Conservation (phyloP, 1,284 basidiomycete species). For the Ustilago hordei region DNA sequence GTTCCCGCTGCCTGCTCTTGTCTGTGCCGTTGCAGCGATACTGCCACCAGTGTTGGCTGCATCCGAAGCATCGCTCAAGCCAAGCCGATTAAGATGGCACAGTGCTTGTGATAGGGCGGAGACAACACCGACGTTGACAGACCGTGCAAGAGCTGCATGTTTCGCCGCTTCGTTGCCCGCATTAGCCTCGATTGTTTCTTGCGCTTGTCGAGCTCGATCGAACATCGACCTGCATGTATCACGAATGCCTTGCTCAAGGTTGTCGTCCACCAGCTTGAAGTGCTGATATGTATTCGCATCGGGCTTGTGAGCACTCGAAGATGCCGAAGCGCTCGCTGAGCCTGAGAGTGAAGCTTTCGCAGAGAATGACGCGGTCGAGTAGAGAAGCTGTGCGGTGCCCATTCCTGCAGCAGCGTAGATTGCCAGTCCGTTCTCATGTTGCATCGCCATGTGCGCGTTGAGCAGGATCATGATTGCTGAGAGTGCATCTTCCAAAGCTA, state of each 20-base stretch:
- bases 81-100: conserved; percentile 49
- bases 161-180: conserved; percentile 30
- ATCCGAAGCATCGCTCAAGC: conserved; percentile 36
- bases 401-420: conserved; percentile 83
- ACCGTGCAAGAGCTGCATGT: conserved; percentile 29
- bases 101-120: conserved; percentile 54
- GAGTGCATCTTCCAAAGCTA: conserved; percentile 62
- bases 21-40: conserved; percentile 32
- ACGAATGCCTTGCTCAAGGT: conserved; percentile 53
- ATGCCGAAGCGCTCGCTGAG: conserved; percentile 9
- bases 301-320: conserved; percentile 29
- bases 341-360: conserved; percentile 14
- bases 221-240: conserved; percentile 41
- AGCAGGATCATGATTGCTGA: conserved; percentile 81
- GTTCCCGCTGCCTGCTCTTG: conserved; percentile 30
- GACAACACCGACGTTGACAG: conserved; percentile 49
- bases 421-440: conserved; percentile 90
- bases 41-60: conserved; percentile 28
- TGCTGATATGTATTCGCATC: conserved; percentile 66
- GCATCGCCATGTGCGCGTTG: conserved; percentile 89
- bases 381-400: conserved; percentile 47
- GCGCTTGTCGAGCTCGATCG: conserved; percentile 32
- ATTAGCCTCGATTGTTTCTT: conserved; percentile 18
- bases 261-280: conserved; percentile 62
- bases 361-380: conserved; percentile 53